Evolutionary conservation across 2,329 filamentous ascomycete genomes (phyloP).

Genomic region (Colletotrichum euphorbiae): DNA sequence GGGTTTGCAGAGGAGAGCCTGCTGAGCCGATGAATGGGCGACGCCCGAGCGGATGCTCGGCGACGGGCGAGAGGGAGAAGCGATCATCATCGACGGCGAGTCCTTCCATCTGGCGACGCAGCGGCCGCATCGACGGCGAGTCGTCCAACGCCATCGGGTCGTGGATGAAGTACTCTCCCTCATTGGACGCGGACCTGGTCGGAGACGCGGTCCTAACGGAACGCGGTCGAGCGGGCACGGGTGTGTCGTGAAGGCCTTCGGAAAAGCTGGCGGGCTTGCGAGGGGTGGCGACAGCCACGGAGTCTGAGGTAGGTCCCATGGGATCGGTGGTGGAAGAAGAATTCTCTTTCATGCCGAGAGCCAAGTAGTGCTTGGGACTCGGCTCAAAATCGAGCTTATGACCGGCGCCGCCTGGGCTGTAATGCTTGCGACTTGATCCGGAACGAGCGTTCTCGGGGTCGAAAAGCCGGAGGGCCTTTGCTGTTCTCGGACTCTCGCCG

Average conservation of each 20-base stretch:
- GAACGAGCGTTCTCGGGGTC: not conserved
- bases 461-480: slow-evolving; percentile 16
- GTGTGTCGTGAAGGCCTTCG: not conserved
- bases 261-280: not conserved
- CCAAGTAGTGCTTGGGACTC: slow-evolving; percentile 25
- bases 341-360: slow-evolving; percentile 6
- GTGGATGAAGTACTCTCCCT: not conserved
- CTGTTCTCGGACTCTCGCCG: slow-evolving; percentile 16
- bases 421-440: not conserved
- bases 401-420: not conserved
- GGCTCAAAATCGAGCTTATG: slow-evolving; percentile 12
- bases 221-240: slow-evolving; percentile 14
- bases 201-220: slow-evolving; percentile 18
- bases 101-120: slow-evolving; percentile 24
- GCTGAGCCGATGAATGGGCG: slow-evolving; percentile 4
- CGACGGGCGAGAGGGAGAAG: not conserved
- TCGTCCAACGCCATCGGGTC: not conserved
- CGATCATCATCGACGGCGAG: not conserved
- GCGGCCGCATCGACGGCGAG: slow-evolving; percentile 15
- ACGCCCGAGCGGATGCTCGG: slow-evolving; percentile 9
- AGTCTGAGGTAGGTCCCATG: not conserved
- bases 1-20: slow-evolving; percentile 6
- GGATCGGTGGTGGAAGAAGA: not conserved
- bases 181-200: not conserved
- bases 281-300: not conserved